These are phyloP conservation scores for Aspergillus spinulosporus DNA, from an alignment of 2,329 filamentous ascomycete genomes.

Conservation along the genomic window DNA sequence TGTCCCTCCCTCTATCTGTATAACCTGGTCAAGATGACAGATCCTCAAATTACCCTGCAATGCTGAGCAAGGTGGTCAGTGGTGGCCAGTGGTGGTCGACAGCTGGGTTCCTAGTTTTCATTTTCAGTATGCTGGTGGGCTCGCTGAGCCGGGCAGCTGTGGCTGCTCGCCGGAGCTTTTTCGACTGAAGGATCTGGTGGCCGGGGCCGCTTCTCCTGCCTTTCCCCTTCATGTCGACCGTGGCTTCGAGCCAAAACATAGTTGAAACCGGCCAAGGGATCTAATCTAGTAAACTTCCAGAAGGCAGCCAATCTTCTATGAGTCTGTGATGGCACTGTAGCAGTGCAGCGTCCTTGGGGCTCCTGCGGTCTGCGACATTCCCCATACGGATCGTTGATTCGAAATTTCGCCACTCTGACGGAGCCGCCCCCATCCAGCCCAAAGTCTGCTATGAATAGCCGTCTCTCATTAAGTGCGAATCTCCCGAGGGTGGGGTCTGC, in stretches of 20 bases:
- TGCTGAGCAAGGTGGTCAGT: too few relatives aligned
- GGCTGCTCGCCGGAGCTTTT: too few relatives aligned
- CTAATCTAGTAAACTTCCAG: conserved; percentile 22
- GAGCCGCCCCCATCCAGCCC: not conserved
- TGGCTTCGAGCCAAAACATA: conserved; percentile 16
- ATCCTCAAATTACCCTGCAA: not conserved
- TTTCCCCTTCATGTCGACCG: not conserved
- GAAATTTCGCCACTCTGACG: conserved; percentile 6
- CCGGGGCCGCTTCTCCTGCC: not conserved
- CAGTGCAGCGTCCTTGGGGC: not conserved
- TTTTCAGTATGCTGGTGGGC: too few relatives aligned
- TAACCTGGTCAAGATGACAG: not conserved
- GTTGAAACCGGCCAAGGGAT: conserved; percentile 21
- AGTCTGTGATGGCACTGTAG: not conserved
- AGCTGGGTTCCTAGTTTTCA: too few relatives aligned
- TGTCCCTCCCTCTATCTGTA: not conserved
- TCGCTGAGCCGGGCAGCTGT: too few relatives aligned
- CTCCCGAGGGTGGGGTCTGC: not conserved
- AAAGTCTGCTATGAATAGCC: not conserved
- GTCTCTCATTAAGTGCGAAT: not conserved
- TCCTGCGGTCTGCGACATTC: not conserved
- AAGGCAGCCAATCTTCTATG: conserved; percentile 17
- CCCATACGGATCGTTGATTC: conserved; percentile 2
- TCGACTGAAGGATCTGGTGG: too few relatives aligned
- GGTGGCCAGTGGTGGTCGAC: too few relatives aligned